Conservation (phyloP, 108 stramenopile genomes). For the Pseudonitzschia multiseries region DNA sequence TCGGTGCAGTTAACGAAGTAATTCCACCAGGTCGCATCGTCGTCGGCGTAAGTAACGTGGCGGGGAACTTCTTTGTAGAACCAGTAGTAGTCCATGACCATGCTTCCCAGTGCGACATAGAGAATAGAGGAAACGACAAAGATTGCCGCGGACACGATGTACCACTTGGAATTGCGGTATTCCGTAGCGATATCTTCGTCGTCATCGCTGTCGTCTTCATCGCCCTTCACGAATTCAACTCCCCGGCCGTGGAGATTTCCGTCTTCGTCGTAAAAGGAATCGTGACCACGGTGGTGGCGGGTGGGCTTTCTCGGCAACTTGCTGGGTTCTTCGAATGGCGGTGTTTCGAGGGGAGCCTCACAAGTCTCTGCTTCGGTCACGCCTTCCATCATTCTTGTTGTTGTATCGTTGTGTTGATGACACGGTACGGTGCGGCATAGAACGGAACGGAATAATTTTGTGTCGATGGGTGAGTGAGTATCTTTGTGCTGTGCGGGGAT, state of each 20-base stretch:
- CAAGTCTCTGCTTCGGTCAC: too few species aligned
- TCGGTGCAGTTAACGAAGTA: slow-evolving; percentile 12
- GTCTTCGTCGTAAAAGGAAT: background rate
- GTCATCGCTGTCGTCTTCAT: background rate
- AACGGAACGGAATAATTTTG: too few species aligned
- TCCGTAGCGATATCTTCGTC: background rate
- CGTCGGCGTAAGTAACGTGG: background rate
- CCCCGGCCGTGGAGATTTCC: background rate
- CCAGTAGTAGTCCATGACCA: slow-evolving; percentile 5
- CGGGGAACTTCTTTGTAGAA: slow-evolving; percentile 18
- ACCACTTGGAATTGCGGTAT: slow-evolving; percentile 6
- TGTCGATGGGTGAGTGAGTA: too few species aligned
- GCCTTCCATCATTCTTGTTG: too few species aligned
- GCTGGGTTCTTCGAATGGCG: too few species aligned
- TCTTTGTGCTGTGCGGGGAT: too few species aligned
- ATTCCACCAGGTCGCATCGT: slow-evolving; percentile 16
- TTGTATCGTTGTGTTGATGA: too few species aligned
- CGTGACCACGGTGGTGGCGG: background rate
- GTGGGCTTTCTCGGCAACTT: slow-evolving; percentile 19
- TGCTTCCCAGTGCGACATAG: background rate
- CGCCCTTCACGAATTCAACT: background rate
- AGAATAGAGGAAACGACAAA: slow-evolving; percentile 8
- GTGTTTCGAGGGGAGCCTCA: too few species aligned
- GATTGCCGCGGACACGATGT: background rate
- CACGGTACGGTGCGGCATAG: too few species aligned